Base-by-base conservation (phyloP, 306 rosid species). In the Potentilla sterilis region DNA sequence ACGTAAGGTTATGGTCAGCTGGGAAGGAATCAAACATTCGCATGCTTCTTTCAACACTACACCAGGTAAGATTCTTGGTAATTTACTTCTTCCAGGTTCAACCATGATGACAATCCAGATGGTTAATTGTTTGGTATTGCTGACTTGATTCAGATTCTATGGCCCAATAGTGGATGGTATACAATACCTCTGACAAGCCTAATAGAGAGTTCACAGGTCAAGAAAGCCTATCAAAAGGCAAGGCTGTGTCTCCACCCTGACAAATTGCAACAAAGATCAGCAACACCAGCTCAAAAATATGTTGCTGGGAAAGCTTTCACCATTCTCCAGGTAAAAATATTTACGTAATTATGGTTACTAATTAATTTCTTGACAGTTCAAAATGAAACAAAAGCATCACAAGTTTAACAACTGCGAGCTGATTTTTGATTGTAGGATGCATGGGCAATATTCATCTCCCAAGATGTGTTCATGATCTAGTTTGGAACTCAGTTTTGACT, bases 201-300 rank as follows among this genome's bases (percentile, higher is more conserved):
- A 49, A 81, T 77, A 75, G 92, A 89, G 77, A 88, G 89, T 71
- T 81, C 93, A 70, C 85, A 87, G 22, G 95, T 90, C 72, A 95
- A 90, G 76, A 90, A 87, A 78, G 97, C 93, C 69, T 92, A 90
- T 59, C 97, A 92, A 85, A 92, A 90, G 84, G 96, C 97, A 80
- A 92, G 95, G 79, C 81, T 95, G 59, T 90, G 97, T 75, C 89
- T 92, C 77, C 96, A 90, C 79, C 97, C 97, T 35, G 93, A 95
- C 84, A 95, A 92, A 81, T 91, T 95, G 58, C 98, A 92, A 71
- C 98, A 95, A 83, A 88, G 92, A 90, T 88, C 97, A 80, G 98
- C 93, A 41, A 90, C 97, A 67, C 40, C 64, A 46, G 64, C 83
- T 47, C 97, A 95, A 77, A 95, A 90, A 75, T 86, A 92, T 34